Evolutionary conservation across 306 rosid species (phyloP), one percentile per base, ranked within the genome.

Genomic region (Quercus wislizeni): DNA sequence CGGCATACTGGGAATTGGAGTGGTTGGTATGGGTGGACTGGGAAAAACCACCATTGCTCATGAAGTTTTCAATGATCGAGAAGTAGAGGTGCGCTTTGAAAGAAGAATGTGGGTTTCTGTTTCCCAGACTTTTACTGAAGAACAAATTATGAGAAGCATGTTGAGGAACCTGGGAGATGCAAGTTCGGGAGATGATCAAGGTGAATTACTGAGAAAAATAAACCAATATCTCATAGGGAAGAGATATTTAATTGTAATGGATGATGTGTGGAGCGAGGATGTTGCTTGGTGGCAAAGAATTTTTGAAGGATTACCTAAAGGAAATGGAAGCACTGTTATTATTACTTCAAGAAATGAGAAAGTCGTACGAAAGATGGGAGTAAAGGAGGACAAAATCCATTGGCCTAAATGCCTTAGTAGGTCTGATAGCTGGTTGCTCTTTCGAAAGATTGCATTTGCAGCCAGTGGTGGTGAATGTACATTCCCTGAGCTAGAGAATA

Each of bases 1-100:
- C 5, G 81, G 71, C 15, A 75, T 83, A 69, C 55, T 79, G 54
- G 55, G 72, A 3, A 79, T 79, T 83, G 86, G 83, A 38, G 83
- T 83, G 28, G 83, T 83, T 56, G 86, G 86, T 23, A 83, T 83
- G 86, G 86, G 86, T 19, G 86, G 86, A 0, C 20, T 79, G 15
- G 86, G 83, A 4, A 79, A 83, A 55, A 79, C 86, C 30, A 79
- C 86, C 19, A 69, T 83, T 68, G 83, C 86, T 27, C 80, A 78
- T 31, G 63, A 70, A 75, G 80, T 83, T 38, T 83, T 52, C 67
- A 83, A 83, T 30, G 80, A 83, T 30, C 70, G 62, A 74, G 75
- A 49, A 30, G 62, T 71, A 19, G 78, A 83, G 71, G 86, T 51
- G 23, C 58, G 5, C 49, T 83, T 79, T 23, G 86, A 79, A 64